phyloP scores from a whole-genome alignment of 805 yeast species.

The Debaryomyces castellii region DNA sequence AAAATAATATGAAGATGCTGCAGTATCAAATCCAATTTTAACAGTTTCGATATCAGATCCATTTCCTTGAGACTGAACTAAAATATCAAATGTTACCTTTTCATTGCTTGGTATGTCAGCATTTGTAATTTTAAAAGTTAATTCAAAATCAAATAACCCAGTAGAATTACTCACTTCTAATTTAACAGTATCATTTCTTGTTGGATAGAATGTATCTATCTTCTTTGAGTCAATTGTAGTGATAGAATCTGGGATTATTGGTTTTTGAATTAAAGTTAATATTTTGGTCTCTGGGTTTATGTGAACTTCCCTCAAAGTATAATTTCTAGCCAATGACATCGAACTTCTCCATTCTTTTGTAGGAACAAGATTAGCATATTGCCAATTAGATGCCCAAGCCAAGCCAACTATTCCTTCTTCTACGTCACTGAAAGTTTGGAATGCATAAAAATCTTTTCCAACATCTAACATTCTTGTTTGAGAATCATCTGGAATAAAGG shows the following conservation, averaged over 20 bases:
- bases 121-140: constrained; percentile 17
- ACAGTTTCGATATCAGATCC: constrained; percentile 16
- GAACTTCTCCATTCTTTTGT: constrained; percentile 34
- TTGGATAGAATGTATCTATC: background rate
- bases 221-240: background rate
- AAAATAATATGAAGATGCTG: constrained; percentile 18
- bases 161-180: constrained; percentile 7
- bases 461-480: constrained; percentile 26
- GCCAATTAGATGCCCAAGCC: constrained; percentile 48
- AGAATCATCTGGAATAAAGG: constrained; percentile 28
- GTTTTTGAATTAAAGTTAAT: constrained; percentile 19
- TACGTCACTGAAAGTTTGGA: constrained; percentile 31
- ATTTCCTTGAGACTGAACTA: constrained; percentile 9
- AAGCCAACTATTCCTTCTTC: constrained; percentile 27
- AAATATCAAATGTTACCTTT: constrained; percentile 14
- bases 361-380: constrained; percentile 35
- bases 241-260: constrained; percentile 14
- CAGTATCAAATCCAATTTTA: constrained; percentile 23
- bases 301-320: constrained; percentile 19
- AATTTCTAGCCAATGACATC: constrained; percentile 32
- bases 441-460: constrained; percentile 41
- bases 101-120: constrained; percentile 4
- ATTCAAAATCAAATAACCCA: constrained; percentile 22
- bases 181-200: constrained; percentile 3
- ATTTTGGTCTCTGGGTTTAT: constrained; percentile 21